These are phyloP conservation scores for Fusarium sororula DNA, from an alignment of 2,329 filamentous ascomycete genomes.

Conservation along the genomic window DNA sequence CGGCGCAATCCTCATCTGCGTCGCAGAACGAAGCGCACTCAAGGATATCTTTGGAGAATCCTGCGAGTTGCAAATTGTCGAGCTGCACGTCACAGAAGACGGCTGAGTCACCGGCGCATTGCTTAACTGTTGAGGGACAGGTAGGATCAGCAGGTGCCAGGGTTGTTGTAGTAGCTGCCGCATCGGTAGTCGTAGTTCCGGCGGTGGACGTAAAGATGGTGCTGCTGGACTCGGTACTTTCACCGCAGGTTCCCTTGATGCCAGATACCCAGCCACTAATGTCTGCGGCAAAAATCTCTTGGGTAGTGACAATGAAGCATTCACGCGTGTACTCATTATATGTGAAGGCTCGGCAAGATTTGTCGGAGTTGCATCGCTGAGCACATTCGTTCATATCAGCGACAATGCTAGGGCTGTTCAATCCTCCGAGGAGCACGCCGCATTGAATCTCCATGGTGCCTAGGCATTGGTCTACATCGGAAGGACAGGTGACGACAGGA, in stretches of 20 bases:
- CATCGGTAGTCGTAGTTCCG: neutral
- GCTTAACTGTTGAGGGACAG: fast-evolving
- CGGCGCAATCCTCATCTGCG: neutral
- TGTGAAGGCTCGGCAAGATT: neutral
- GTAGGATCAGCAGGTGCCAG: neutral
- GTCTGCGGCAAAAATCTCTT: fast-evolving
- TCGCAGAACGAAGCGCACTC: neutral
- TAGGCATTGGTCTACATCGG: neutral
- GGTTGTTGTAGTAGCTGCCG: neutral
- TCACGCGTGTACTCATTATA: fast-evolving
- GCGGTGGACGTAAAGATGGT: neutral
- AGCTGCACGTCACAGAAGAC: neutral
- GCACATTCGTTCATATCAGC: neutral
- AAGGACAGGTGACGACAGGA: fast-evolving
- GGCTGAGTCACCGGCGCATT: neutral
- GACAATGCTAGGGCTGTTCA: fast-evolving
- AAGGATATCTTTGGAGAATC: neutral
- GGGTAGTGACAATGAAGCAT: neutral
- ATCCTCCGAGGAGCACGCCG: fast-evolving
- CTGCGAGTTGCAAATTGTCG: fast-evolving
- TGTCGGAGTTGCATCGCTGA: neutral
- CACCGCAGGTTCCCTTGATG: neutral
- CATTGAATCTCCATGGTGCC: neutral
- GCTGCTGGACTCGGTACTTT: fast-evolving
- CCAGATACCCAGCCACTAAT: neutral